Evolutionary conservation across 2,329 filamentous ascomycete genomes (phyloP).

Genomic region (Hirsutella thompsonii): DNA sequence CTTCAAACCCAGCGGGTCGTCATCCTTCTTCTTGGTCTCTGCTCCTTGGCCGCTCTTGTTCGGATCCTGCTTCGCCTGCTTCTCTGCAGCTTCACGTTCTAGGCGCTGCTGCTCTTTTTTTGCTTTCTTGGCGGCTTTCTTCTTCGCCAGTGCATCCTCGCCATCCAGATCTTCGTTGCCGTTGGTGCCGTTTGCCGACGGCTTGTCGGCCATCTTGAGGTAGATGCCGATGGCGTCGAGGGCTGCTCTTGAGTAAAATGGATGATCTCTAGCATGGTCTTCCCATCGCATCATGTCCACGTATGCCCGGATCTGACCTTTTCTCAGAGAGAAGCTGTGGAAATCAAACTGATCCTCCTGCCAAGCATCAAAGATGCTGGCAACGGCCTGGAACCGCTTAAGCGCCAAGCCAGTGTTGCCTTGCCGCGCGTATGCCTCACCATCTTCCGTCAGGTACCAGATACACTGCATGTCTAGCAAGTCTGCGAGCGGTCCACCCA

Average conservation of each 20-base stretch:
- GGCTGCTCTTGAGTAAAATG: constrained; percentile 79
- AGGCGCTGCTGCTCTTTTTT: constrained; percentile 55
- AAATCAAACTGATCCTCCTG: constrained; percentile 99
- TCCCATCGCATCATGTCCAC: constrained; percentile 97
- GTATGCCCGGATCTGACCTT: constrained; percentile 90
- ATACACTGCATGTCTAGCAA: constrained; percentile 97
- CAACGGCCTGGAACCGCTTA: constrained; percentile 81
- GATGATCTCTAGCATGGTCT: constrained; percentile 79
- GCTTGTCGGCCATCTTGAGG: constrained; percentile 64
- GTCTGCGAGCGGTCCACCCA: constrained; percentile 78
- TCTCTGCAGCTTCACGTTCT: constrained; percentile 69
- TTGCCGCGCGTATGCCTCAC: constrained; percentile 74
- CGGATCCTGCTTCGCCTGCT: constrained; percentile 67
- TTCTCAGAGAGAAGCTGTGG: constrained; percentile 92
- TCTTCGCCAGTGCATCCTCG: constrained; percentile 55
- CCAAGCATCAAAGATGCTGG: constrained; percentile 93
- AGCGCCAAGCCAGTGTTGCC: constrained; percentile 74
- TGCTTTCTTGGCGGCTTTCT: constrained; percentile 83
- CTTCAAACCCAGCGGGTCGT: constrained; percentile 73
- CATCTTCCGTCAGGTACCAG: constrained; percentile 94
- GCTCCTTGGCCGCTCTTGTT: constrained; percentile 59
- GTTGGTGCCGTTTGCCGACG: constrained; percentile 50
- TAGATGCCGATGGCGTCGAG: constrained; percentile 73
- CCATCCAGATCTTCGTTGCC: constrained; percentile 35
- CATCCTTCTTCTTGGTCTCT: constrained; percentile 74